Evolutionary conservation across 306 rosid genomes (phyloP).

Genomic region (Fragaria vesca): DNA sequence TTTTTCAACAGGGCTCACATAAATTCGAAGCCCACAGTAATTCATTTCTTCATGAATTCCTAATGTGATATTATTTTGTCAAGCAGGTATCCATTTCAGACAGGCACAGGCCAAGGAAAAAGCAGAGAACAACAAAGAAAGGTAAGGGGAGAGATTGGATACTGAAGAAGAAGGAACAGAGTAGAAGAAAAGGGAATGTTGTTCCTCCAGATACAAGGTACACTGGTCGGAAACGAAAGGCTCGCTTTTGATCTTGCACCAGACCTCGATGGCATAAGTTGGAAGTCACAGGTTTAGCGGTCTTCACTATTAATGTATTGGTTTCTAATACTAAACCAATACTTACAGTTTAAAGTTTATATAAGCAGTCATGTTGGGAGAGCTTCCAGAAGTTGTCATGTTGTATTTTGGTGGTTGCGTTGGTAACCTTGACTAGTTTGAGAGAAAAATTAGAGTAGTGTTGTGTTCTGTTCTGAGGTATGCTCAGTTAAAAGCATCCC

Average conservation of each 20-base stretch:
- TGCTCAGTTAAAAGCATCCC: neutral
- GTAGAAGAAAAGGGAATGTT: conserved; percentile 79
- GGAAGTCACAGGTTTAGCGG: neutral
- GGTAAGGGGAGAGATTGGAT: conserved; percentile 83
- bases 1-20: neutral
- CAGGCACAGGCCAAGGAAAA: conserved; percentile 77
- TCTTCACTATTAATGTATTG: neutral
- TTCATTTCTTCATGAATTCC: neutral
- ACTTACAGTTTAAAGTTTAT: conserved; percentile 4
- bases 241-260: conserved; percentile 50
- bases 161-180: conserved; percentile 81
- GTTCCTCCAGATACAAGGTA: conserved; percentile 77
- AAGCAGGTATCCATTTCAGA: conserved; percentile 67
- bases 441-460: neutral
- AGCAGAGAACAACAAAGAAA: conserved; percentile 50
- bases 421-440: neutral
- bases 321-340: neutral
- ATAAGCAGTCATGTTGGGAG: neutral
- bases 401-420: neutral
- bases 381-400: neutral
- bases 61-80: neutral
- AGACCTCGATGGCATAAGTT: neutral
- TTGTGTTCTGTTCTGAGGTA: neutral
- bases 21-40: neutral
- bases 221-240: conserved; percentile 84